Base-by-base conservation (phyloP, 1,284 basidiomycete genomes). In the Xerocomus amazonicus region DNA sequence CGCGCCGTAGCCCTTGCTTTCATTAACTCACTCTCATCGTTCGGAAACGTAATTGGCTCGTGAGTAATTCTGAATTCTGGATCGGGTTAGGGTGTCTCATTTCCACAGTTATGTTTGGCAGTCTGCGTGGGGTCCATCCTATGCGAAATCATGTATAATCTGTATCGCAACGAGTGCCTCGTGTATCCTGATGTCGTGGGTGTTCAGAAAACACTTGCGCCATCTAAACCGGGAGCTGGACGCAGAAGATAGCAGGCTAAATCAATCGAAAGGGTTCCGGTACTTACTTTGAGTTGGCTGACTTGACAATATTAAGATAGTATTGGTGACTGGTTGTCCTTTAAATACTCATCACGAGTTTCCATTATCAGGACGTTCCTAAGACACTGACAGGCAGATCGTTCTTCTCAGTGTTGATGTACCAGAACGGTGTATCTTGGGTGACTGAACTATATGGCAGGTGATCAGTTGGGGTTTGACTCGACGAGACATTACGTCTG, bases 11-110 rank as follows among this genome's bases (percentile, higher is more conserved):
- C 82, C 5, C 72, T 91, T 43, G 89, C 87, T 0, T 70, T 87
- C 50, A 81, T 87, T 54, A 90, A 90, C 61, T 77, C 83, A 26
- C 79, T 87, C 59, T 81, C 81, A n/a, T 80, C 85, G 56, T 70
- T 87, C 3, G 87, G 88, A 1, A 90, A 91, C 63, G 74, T 90
- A 38, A 69, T 78, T 43, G 87, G 89, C 58, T 87, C 88, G 75
- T 91, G 66, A 71, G 84, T 75, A 9, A 17, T 10, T 6, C 16
- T 28, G 35, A 12, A n/a, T 6, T 7, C 14, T 28, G 17, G 16
- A 29, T 17, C 9, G 3, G 8, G 27, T 28, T 19, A 19, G 7
- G 29, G 10, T 46, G 49, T 52, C 34, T 52, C 39, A 16, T 42
- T 9, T 43, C 35, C 47, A 43, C 23, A 78, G 75, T 23, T 80